Evolutionary conservation across 371 early-diverging fungal species (phyloP).

Genomic region (Apophysomyces ossiformis): DNA sequence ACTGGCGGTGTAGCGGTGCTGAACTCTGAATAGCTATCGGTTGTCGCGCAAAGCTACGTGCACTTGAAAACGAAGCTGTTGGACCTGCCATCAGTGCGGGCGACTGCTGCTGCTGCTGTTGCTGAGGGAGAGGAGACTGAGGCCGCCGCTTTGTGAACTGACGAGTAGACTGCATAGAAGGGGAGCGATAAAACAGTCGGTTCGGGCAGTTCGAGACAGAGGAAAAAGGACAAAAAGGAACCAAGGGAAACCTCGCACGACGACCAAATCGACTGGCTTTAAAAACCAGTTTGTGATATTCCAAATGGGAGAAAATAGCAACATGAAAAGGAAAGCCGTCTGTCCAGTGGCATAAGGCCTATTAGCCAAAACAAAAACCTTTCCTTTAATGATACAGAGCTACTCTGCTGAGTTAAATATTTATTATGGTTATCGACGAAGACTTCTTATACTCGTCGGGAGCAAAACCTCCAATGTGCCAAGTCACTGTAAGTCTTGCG

Average conservation of each 20-base stretch:
- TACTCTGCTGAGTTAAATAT: too few species aligned
- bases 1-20: neutral
- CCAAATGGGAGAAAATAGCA: too few species aligned
- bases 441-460: too few species aligned
- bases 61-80: conserved; percentile 14
- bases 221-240: neutral
- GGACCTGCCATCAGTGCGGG: conserved; percentile 9
- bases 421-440: too few species aligned
- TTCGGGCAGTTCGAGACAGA: neutral
- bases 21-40: neutral
- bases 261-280: too few species aligned
- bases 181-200: neutral
- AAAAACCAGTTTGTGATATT: too few species aligned
- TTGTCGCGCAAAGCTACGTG: conserved; percentile 10
- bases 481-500: too few species aligned
- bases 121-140: conserved; percentile 20
- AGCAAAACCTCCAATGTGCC: too few species aligned
- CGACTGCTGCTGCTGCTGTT: conserved; percentile 11
- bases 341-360: too few species aligned
- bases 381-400: too few species aligned
- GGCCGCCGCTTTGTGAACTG: conserved; percentile 30
- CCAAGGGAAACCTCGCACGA: neutral
- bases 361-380: too few species aligned
- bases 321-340: too few species aligned
- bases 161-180: conserved; percentile 23